Percentiles rank a stretch among this genome's conserved stretches.
These are phyloP conservation scores for Albugo laibachii DNA, from an alignment of 352 stramenopile species.

Conservation along the genomic window DNA sequence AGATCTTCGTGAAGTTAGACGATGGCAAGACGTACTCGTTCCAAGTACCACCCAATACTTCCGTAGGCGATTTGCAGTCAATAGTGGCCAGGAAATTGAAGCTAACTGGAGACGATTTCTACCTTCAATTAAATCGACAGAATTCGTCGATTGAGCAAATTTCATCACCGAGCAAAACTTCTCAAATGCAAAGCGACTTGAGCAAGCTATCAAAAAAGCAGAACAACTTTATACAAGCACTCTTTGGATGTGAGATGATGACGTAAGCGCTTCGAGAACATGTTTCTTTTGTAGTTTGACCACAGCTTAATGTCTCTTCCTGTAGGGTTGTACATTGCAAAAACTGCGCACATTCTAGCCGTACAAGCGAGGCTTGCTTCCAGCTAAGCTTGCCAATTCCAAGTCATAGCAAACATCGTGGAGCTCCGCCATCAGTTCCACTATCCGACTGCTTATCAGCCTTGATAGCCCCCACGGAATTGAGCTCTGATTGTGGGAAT, in stretches of 20 bases:
- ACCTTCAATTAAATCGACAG: slow-evolving; percentile 12
- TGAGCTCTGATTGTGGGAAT: slow-evolving; percentile 29
- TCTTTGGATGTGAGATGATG: slow-evolving; percentile 32
- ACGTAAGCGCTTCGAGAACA: slow-evolving; percentile 13
- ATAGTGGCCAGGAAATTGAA: slow-evolving; percentile 31
- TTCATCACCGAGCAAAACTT: no score
- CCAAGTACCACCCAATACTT: slow-evolving; percentile 22
- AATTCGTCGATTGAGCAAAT: slow-evolving; percentile 5
- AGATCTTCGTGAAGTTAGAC: slow-evolving; percentile 47
- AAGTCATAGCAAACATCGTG: not conserved
- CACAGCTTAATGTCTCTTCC: not conserved
- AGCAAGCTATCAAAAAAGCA: no score
- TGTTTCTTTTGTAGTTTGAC: not conserved
- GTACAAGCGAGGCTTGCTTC: slow-evolving; percentile 36
- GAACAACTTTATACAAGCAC: slow-evolving; percentile 27
- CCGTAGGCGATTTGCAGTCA: slow-evolving; percentile 26
- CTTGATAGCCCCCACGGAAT: slow-evolving; percentile 24
- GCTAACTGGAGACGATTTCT: slow-evolving; percentile 32
- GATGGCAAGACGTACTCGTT: slow-evolving; percentile 35
- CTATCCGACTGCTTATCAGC: slow-evolving; percentile 22
- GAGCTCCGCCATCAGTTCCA: not conserved
- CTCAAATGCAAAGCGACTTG: no score
- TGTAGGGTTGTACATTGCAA: slow-evolving; percentile 21
- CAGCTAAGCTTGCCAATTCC: slow-evolving; percentile 39
- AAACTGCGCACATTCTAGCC: slow-evolving; percentile 23